Evolutionary conservation across 805 yeast genomes (phyloP).

Genomic region (Candida ascalaphidarum): DNA sequence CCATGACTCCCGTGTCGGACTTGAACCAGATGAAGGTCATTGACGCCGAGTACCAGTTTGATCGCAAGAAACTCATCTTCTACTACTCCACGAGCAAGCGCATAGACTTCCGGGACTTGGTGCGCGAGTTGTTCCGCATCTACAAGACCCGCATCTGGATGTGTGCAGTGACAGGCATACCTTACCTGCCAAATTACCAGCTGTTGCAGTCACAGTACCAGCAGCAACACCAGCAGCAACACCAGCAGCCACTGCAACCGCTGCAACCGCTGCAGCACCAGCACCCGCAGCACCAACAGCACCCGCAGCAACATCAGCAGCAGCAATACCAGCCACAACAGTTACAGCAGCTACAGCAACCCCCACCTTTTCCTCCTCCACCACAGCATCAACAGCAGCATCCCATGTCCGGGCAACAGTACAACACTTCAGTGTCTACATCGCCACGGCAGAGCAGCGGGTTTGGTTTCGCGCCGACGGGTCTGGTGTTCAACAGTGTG

Average conservation of each 20-base stretch:
- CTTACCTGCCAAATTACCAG: conserved; percentile 17
- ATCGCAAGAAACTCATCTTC: conserved; percentile 67
- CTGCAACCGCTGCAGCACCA: no score
- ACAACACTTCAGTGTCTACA: no score
- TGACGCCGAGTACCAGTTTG: conserved; percentile 78
- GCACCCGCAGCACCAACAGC: not conserved
- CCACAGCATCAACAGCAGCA: not conserved
- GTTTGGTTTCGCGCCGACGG: no score
- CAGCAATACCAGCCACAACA: not conserved
- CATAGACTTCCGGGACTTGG: conserved; percentile 65
- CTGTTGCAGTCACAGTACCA: conserved; percentile 1
- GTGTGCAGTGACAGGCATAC: conserved; percentile 54
- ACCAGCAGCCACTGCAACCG: no score
- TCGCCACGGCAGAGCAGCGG: no score
- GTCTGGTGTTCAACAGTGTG: no score
- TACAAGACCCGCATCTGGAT: conserved; percentile 79
- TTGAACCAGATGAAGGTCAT: conserved; percentile 49
- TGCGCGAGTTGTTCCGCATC: conserved; percentile 64
- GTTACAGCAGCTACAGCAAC: no score
- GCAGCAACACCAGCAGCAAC: no score
- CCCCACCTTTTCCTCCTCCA: no score
- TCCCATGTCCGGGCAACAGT: no score
- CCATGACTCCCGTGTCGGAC: conserved; percentile 5
- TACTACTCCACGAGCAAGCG: conserved; percentile 47
- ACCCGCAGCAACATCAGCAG: not conserved